A percentile compares a stretch with the other conserved stretches of the same genome.
phyloP scores from a whole-genome alignment of 2,329 filamentous ascomycete species.

The Ophiostoma sp. region DNA sequence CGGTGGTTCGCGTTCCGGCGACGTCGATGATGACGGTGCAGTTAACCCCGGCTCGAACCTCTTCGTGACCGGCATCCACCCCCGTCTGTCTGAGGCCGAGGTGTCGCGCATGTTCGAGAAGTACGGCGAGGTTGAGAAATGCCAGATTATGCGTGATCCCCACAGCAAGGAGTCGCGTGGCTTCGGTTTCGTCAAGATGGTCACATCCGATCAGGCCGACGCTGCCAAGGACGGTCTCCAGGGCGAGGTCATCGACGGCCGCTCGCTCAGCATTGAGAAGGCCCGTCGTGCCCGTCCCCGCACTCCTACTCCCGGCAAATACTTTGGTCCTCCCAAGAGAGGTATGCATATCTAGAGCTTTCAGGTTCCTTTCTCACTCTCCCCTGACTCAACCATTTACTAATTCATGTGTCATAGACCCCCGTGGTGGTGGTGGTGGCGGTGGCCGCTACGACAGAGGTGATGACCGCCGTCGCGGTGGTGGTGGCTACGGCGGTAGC shows the following conservation, averaged over 20 bases:
- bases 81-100: constrained; percentile 83
- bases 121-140: constrained; percentile 98
- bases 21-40: constrained; percentile 71
- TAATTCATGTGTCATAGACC: constrained; percentile 20
- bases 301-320: constrained; percentile 96
- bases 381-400: constrained; percentile 36
- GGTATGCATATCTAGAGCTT: constrained; percentile 57
- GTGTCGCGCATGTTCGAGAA: constrained; percentile 96
- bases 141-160: constrained; percentile 98
- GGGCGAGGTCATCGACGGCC: constrained; percentile 91
- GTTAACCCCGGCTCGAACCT: constrained; percentile 95
- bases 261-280: constrained; percentile 98
- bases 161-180: constrained; percentile 98
- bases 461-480: constrained; percentile 45
- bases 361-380: constrained; percentile 42
- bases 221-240: constrained; percentile 95
- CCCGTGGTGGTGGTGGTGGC: constrained; percentile 42
- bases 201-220: constrained; percentile 90
- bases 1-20: constrained; percentile 40
- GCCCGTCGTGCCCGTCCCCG: constrained; percentile 91
- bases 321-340: constrained; percentile 97
- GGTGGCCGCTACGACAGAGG: constrained; percentile 65
- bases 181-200: constrained; percentile 99
- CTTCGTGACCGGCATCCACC: constrained; percentile 97
- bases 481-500: constrained; percentile 49